Evolutionary conservation across 192 early-diverging fungal species (phyloP).

Genomic region (Gaertneriomyces semiglobifer): DNA sequence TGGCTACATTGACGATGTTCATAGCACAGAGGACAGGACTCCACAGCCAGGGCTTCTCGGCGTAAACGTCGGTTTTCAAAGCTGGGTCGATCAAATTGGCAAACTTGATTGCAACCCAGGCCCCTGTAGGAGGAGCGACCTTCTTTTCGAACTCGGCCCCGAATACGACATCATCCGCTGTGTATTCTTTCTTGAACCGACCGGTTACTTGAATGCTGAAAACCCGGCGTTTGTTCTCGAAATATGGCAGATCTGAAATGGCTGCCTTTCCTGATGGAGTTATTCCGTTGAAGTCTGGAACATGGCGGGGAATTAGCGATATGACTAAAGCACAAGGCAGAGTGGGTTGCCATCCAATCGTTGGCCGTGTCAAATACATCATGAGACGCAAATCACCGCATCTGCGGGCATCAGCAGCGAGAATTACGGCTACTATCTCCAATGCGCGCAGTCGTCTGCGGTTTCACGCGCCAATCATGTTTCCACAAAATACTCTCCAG

Average conservation of each 20-base stretch:
- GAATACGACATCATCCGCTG: conserved; percentile 68
- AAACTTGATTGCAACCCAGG: conserved; percentile 69
- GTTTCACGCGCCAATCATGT: too few relatives aligned
- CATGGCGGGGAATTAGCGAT: too few relatives aligned
- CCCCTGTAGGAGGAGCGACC: conserved; percentile 62
- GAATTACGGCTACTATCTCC: too few relatives aligned
- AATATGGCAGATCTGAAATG: conserved; percentile 46
- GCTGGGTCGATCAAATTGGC: conserved; percentile 75
- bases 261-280: conserved; percentile 38
- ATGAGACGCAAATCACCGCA: too few relatives aligned
- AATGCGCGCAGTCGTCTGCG: too few relatives aligned
- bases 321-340: too few relatives aligned
- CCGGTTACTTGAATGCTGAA: conserved; percentile 72
- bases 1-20: conserved; percentile 63
- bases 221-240: conserved; percentile 55
- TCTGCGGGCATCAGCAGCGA: too few relatives aligned
- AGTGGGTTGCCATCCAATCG: too few relatives aligned
- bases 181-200: conserved; percentile 66
- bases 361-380: too few relatives aligned
- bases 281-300: conserved; percentile 51
- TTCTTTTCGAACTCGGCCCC: conserved; percentile 74
- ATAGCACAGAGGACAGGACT: conserved; percentile 68
- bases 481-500: too few relatives aligned
- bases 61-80: conserved; percentile 64
- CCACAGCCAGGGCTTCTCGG: conserved; percentile 69